Evolutionary conservation across 768 basidiomycete species (phyloP), one percentile per base, ranked within the genome.

Genomic region (Lentinula raphanica): DNA sequence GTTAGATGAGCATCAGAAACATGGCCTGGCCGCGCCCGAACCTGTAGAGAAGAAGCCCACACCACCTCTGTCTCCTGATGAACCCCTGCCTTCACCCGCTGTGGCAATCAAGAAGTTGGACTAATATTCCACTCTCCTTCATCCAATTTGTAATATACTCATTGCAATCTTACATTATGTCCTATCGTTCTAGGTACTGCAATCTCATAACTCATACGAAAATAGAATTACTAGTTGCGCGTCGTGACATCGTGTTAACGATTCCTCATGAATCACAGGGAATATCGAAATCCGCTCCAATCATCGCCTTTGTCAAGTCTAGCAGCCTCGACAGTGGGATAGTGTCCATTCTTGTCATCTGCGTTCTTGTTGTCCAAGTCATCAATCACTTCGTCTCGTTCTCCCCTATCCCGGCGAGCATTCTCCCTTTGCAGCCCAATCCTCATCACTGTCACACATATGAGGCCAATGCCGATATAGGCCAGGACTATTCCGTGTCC

Each of bases 1-100:
- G 90, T 80, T 96, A n/a, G 93, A 96, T 66, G 83, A 88, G 67
- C 83, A 92, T 68, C 80, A 79, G 36, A 79, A 39, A 83, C 83
- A 64, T 78, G 79, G 49, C 83, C 82, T 63, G 46, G 55, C 55
- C 13, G 36, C 23, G 5, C 56, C 56, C n/a, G 44, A 56, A 44
- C 3, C 45, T 23, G 83, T 84, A n/a, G 84, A 84, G 21, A 42
- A 53, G 17, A 42, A 53, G 17, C 83, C 86, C 38, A 85, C 87
- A 3, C 71, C 86, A 11, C 60, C 54, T 21, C 59, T 64, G 48
- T 64, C 69, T 7, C 63, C 71, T n/a, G 78, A 76, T 40, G 70
- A 72, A 21, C 78, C 81, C 19, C 59, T 76, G 7, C 85, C 85
- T 15, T 68, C 75, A 11, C 80, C 87, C 35, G 71, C 76, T 12